A percentile compares a stretch with the other conserved stretches of the same genome.
Conservation (phyloP, 2,329 filamentous ascomycete species). For the Ceratocystis eucalypticola region DNA sequence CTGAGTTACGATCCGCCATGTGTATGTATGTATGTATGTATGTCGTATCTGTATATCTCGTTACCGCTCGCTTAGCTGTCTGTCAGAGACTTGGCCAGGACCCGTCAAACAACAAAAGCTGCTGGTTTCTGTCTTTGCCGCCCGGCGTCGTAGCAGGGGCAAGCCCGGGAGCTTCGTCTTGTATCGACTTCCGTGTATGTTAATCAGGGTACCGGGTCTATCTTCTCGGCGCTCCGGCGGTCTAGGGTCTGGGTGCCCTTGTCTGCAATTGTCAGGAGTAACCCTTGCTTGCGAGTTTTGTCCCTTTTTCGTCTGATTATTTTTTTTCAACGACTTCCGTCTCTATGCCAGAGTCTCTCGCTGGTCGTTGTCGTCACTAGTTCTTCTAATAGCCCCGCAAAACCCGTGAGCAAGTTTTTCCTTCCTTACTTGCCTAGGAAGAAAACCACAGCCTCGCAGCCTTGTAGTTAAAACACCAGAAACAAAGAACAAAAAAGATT, state of each 20-base stretch:
- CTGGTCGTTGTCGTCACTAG: not conserved
- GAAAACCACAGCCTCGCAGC: not conserved
- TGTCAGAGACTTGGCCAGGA: too few relatives aligned
- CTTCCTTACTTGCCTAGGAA: not conserved
- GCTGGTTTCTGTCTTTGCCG: too few relatives aligned
- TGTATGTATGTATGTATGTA: constrained; percentile 1
- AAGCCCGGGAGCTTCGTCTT: too few relatives aligned
- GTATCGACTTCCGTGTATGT: too few relatives aligned
- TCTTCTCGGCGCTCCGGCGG: too few relatives aligned
- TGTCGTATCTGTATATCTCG: not conserved
- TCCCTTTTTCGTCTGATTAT: not conserved
- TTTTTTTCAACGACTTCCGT: not conserved
- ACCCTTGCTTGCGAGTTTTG: not conserved
- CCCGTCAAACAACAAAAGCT: too few relatives aligned
- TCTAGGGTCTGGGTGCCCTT: too few relatives aligned
- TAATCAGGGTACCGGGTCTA: too few relatives aligned
- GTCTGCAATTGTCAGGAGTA: too few relatives aligned
- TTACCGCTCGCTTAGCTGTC: too few relatives aligned
- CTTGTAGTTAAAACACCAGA: not conserved
- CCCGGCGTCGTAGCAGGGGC: too few relatives aligned
- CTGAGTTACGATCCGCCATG: not conserved
- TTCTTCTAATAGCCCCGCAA: not conserved
- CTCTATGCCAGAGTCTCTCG: not conserved
- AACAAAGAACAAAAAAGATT: not conserved
- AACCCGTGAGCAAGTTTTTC: not conserved